Base-by-base conservation (phyloP, 768 basidiomycete species). In the Russula abietina region DNA sequence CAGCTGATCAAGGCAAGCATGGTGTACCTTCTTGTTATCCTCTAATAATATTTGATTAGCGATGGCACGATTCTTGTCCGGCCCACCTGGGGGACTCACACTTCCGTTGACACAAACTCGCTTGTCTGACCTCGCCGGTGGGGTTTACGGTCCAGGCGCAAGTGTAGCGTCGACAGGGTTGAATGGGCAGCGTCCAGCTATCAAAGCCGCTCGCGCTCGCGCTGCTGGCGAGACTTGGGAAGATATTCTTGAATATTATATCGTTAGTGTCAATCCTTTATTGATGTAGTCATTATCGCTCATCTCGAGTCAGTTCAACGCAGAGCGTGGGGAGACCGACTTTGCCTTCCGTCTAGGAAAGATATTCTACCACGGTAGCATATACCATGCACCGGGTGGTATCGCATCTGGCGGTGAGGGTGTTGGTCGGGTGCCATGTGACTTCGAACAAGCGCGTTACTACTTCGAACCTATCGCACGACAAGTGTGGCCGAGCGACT, bases 321-420 rank as follows among this genome's bases (percentile, higher is more conserved):
- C 96, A 7, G 93, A 98, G 69, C 85, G 93, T 30, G 93, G 92
- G 30, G 91, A 94, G 68, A 84, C 84, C 55, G 86, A 88, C 65
- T 96, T 92, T 72, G 93, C 93, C 2, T 93, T 90, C 73, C 85
- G 91, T 17, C 81, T 98, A 2, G 97, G 93, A n/a, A 88, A 92
- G 74, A 90, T 98, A 11, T 96, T 89, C 75, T 98, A 99, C 71
- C 90, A 94, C 71, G 97, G 97, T 19, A 93, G 91, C 61, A 89
- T 98, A 39, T 98, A 97, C 70, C 80, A 83, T 6, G 77, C 83
- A 11, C 73, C 79, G 16, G 93, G 93, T 3, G 95, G 96, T 11
- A 85, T 90, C 45, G 83, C 81, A 2, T 93, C 91, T 1, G 92
- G 93, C 17, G 89, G 91, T 28, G 92, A 96, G 75, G 91, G 91